Percentiles rank a stretch among this genome's conserved stretches.
phyloP scores from a whole-genome alignment of 805 yeast species.

The Nakazawaea anatomiae region DNA sequence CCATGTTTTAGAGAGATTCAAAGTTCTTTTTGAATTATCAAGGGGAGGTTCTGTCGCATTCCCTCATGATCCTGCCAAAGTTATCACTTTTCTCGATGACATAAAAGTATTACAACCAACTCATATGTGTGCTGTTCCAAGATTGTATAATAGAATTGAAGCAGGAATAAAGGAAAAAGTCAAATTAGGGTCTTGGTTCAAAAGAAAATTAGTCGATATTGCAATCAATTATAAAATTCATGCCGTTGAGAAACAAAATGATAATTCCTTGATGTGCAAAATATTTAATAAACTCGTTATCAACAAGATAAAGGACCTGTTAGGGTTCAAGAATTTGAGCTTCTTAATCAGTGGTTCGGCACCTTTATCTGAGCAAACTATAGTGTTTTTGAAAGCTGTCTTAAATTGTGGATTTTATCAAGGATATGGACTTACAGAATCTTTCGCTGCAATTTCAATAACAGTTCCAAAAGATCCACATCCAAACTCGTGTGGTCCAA shows the following conservation, averaged over 20 bases:
- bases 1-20: conserved; percentile 49
- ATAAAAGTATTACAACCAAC: conserved; percentile 50
- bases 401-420: conserved; percentile 40
- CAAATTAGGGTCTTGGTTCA: conserved; percentile 10
- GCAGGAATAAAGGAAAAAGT: conserved; percentile 50
- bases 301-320: conserved; percentile 27
- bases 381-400: conserved; percentile 52
- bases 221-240: conserved; percentile 6
- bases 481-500: conserved; percentile 37
- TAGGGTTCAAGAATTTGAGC: conserved; percentile 40
- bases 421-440: conserved; percentile 61
- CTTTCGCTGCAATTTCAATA: conserved; percentile 48
- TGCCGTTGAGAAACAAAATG: conserved; percentile 9
- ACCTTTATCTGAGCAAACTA: conserved; percentile 58
- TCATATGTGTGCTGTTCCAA: conserved; percentile 54
- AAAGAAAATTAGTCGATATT: conserved; percentile 20
- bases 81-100: conserved; percentile 47
- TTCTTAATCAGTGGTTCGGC: conserved; percentile 56
- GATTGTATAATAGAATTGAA: conserved; percentile 59
- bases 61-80: conserved; percentile 37
- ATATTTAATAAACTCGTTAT: conserved; percentile 30
- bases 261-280: conserved; percentile 23
- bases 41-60: conserved; percentile 35
- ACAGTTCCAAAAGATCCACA: conserved; percentile 31
- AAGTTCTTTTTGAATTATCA: conserved; percentile 5